These are phyloP conservation scores for Psilocybe cubensis DNA, from an alignment of 768 basidiomycete species.

Conservation along the genomic window DNA sequence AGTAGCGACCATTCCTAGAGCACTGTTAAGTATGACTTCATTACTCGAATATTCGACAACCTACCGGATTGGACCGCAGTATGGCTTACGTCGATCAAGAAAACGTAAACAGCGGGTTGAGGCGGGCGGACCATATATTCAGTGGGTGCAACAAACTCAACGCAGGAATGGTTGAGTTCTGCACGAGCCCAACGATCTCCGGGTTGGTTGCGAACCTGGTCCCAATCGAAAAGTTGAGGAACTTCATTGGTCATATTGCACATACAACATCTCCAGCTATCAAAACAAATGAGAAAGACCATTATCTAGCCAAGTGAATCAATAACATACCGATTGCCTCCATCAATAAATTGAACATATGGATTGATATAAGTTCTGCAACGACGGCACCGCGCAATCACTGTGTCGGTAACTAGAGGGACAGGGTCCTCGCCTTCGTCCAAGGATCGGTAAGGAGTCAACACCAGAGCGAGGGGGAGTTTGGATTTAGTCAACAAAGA, in stretches of 20 bases:
- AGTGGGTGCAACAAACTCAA: slow-evolving; percentile 96
- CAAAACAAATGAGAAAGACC: not conserved
- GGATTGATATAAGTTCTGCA: slow-evolving; percentile 98
- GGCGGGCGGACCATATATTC: slow-evolving; percentile 99
- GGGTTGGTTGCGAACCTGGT: slow-evolving; percentile 89
- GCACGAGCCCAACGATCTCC: slow-evolving; percentile 94
- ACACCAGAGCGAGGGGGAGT: slow-evolving; percentile 84
- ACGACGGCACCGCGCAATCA: slow-evolving; percentile 94
- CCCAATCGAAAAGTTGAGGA: slow-evolving; percentile 98
- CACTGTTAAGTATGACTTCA: not conserved
- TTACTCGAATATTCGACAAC: slow-evolving; percentile 16
- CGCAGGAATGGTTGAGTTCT: slow-evolving; percentile 92
- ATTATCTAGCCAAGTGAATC: not conserved
- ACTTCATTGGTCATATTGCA: slow-evolving; percentile 98
- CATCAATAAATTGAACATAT: slow-evolving; percentile 97
- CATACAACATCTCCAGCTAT: slow-evolving; percentile 98
- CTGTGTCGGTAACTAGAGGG: slow-evolving; percentile 90
- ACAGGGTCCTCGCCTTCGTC: slow-evolving; percentile 84
- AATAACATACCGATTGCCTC: slow-evolving; percentile 76
- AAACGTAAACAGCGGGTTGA: slow-evolving; percentile 95
- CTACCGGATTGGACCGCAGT: slow-evolving; percentile 86
- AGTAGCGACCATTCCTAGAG: slow-evolving; percentile 93
- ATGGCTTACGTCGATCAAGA: slow-evolving; percentile 97
- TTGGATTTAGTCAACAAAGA: slow-evolving; percentile 88
- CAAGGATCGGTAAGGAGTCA: slow-evolving; percentile 89